Evolutionary conservation across 2,329 filamentous ascomycete genomes (phyloP), one percentile per base, ranked within the genome.

Genomic region (Fusarium subtropicale): DNA sequence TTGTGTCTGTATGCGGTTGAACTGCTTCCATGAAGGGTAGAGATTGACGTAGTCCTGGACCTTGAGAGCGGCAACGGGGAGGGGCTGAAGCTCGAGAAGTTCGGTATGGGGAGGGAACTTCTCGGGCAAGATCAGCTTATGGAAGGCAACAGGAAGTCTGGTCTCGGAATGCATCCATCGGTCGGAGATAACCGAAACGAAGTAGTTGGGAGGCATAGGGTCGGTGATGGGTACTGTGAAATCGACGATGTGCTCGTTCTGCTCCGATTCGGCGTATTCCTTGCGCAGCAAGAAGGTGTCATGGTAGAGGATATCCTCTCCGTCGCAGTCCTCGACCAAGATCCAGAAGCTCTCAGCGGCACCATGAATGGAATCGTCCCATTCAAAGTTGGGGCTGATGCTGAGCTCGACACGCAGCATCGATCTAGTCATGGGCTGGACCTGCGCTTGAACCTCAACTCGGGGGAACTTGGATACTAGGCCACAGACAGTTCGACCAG

Each of bases 121-220:
- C 79, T 97, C 95, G 0, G 96, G 96, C 7, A 99, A 86, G 44
- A 97, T 92, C 30, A 99, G 85, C 78, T 97, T 97, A 78, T 97
- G 92, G 83, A 99, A 98, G 1, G 94, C 95, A 3, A 99, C 91
- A 0, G 95, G 91, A 56, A 99, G 84, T 77, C 94, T 94, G 2
- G 94, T 97, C 81, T 99, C 94, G 1, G 95, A 93, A 77, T 97
- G 93, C 93, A 99, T 97, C 96, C 96, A 99, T 72, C 96, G 87
- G 79, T 99, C 96, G 5, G 95, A 98, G 22, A 97, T 83, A 39
- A 99, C 88, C 1, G 94, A 96, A 74, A 99, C 93, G 81, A 99
- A 99, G 82, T 99, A 99, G 79, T 99, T 97, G 1, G 97, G 96
- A 16, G 96, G 96, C 92, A 98, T 97, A 0, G 97, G 97, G 73